A percentile compares a stretch with the other conserved stretches of the same genome.
Conservation (phyloP, 2,329 filamentous ascomycete species). For the Alternaria sp. region DNA sequence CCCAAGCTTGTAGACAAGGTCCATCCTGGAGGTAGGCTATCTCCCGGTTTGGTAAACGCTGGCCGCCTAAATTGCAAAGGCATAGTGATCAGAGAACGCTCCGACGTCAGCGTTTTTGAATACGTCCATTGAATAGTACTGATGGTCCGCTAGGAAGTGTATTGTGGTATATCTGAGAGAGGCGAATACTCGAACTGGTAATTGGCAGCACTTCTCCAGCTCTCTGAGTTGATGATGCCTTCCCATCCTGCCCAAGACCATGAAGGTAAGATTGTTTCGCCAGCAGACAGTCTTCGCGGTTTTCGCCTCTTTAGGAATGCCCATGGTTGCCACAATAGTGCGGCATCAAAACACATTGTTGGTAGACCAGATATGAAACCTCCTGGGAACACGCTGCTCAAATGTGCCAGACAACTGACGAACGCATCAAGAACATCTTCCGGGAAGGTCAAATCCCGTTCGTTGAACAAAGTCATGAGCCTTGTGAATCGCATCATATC, state of each 20-base stretch:
- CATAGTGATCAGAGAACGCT: neutral
- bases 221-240: slow-evolving; percentile 22
- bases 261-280: slow-evolving; percentile 9
- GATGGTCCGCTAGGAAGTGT: neutral
- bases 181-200: slow-evolving; percentile 15
- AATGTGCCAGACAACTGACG: slow-evolving; percentile 15
- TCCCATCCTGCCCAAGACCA: slow-evolving; percentile 27
- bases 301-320: slow-evolving; percentile 11
- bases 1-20: neutral
- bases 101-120: neutral
- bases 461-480: neutral
- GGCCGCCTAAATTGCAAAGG: neutral
- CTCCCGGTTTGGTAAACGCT: slow-evolving; percentile 11
- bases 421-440: slow-evolving; percentile 34
- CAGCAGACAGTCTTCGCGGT: neutral
- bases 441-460: slow-evolving; percentile 22
- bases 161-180: neutral
- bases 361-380: slow-evolving; percentile 32
- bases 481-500: neutral
- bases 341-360: slow-evolving; percentile 28
- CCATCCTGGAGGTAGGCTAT: slow-evolving; percentile 20
- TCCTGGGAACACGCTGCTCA: slow-evolving; percentile 17
- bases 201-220: slow-evolving; percentile 23
- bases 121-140: neutral
- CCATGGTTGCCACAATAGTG: slow-evolving; percentile 30